Percentiles rank a stretch among this genome's conserved stretches.
Evolutionary conservation across 805 yeast species (phyloP).

Genomic region (Wickerhamiella dianesei): DNA sequence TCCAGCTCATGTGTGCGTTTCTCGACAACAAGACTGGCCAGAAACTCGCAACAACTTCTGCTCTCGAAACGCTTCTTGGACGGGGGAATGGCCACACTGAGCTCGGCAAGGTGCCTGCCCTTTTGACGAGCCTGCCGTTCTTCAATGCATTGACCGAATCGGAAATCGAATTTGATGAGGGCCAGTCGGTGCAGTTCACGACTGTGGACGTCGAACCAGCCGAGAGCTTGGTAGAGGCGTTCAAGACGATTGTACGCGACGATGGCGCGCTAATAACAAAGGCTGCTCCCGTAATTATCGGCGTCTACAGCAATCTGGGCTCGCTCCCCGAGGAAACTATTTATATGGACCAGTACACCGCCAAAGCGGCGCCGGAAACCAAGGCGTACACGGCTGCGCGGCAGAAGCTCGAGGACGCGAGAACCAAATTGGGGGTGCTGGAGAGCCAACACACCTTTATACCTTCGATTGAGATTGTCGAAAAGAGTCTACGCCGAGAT

Average conservation of each 20-base stretch:
- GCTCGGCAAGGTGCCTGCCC: not conserved
- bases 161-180: not conserved
- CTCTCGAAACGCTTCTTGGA: conserved; percentile 6
- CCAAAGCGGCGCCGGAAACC: not conserved
- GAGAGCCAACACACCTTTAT: not conserved
- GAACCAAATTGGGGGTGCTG: not conserved
- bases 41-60: conserved; percentile 2
- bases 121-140: not conserved
- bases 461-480: not conserved
- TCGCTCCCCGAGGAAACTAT: not conserved
- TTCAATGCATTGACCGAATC: not conserved
- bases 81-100: not conserved
- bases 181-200: not conserved
- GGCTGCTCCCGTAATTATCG: not conserved
- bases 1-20: conserved; percentile 10
- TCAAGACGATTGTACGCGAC: not conserved
- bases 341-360: not conserved
- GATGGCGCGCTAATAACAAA: not conserved
- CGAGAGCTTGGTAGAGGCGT: not conserved
- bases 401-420: not conserved
- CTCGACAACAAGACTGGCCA: conserved; percentile 6
- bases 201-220: conserved; percentile 1
- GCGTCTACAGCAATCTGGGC: not conserved
- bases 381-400: not conserved
- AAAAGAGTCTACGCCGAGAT: not conserved